Percentiles rank a stretch among this genome's conserved stretches.
phyloP scores from a whole-genome alignment of 306 rosid genomes.

The Styphnolobium japonicum region DNA sequence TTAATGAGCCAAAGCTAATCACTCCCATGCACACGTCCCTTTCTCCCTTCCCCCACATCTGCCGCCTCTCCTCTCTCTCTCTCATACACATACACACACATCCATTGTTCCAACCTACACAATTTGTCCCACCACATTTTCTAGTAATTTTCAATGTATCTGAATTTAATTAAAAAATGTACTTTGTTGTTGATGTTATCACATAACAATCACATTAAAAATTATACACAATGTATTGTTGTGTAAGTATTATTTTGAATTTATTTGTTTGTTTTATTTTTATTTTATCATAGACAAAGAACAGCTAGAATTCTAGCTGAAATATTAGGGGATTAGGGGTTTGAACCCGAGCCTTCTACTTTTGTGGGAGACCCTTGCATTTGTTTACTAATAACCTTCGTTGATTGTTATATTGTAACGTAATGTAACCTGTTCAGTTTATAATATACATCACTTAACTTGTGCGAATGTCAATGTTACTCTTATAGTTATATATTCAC shows the following conservation, averaged over 20 bases:
- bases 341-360: too few relatives aligned
- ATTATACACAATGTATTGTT: background rate
- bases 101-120: conserved; percentile 43
- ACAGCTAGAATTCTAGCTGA: too few relatives aligned
- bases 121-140: background rate
- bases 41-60: conserved; percentile 68
- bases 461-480: background rate
- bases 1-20: conserved; percentile 81
- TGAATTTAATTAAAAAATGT: background rate
- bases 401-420: too few relatives aligned
- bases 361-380: too few relatives aligned
- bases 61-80: conserved; percentile 46
- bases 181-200: background rate
- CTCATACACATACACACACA: background rate
- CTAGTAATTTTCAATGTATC: background rate
- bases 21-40: conserved; percentile 96
- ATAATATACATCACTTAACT: background rate
- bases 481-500: too few relatives aligned
- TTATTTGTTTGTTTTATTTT: too few relatives aligned
- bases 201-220: background rate
- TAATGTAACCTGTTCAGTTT: background rate
- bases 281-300: too few relatives aligned
- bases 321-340: too few relatives aligned
- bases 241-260: too few relatives aligned
- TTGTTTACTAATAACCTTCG: too few relatives aligned